phyloP scores from a whole-genome alignment of 2,329 filamentous ascomycete genomes.

The Chlorencoelia australis region DNA sequence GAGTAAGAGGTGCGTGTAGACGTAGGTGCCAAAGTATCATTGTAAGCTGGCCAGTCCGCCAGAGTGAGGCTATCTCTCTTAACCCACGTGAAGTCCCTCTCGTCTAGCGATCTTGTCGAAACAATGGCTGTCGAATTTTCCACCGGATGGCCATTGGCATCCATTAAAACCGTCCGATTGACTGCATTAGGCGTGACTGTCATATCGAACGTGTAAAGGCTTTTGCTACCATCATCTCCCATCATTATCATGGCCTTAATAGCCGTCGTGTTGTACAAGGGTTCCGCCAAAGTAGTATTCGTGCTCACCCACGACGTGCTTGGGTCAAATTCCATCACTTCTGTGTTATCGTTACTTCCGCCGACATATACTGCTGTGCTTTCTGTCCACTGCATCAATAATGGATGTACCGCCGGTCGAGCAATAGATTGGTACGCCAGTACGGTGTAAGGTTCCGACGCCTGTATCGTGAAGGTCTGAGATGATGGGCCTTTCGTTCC shows the following conservation, averaged over 20 bases:
- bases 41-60: constrained; percentile 67
- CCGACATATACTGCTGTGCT: constrained; percentile 65
- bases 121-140: constrained; percentile 36
- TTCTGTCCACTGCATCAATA: constrained; percentile 65
- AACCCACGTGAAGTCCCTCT: constrained; percentile 4
- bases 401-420: constrained; percentile 55
- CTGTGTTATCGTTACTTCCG: constrained; percentile 53
- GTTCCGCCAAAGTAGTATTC: constrained; percentile 50
- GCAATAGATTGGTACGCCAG: constrained; percentile 47
- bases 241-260: constrained; percentile 56
- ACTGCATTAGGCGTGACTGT: constrained; percentile 65
- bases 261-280: constrained; percentile 47
- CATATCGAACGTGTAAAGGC: constrained; percentile 71
- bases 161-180: constrained; percentile 56
- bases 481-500: constrained; percentile 48
- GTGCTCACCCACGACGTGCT: constrained; percentile 56
- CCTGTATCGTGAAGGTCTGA: constrained; percentile 65
- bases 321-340: constrained; percentile 63
- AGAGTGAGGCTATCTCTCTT: constrained; percentile 41
- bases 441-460: constrained; percentile 54
- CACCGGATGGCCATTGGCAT: constrained; percentile 46
- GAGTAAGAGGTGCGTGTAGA: constrained; percentile 58
- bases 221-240: constrained; percentile 67
- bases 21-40: constrained; percentile 60
- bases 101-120: constrained; percentile 4